These are phyloP conservation scores for Albizia julibrissin DNA, from an alignment of 306 rosid species.

Conservation along the genomic window DNA sequence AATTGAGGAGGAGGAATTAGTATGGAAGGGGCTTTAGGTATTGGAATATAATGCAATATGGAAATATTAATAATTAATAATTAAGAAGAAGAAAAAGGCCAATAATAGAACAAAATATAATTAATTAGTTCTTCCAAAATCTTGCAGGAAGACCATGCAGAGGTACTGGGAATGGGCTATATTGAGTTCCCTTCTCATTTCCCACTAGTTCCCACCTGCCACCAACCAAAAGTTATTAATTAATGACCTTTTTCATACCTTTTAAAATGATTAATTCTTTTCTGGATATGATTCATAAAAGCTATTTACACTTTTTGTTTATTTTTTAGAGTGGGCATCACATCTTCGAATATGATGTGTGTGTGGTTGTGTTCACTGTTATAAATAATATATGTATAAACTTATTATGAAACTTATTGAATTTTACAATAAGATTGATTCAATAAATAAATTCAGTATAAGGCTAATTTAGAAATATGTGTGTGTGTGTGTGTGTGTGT, in stretches of 20 bases:
- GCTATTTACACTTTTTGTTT: no score
- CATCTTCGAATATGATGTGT: neutral
- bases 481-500: no score
- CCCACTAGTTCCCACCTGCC: conserved; percentile 86
- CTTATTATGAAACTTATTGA: neutral
- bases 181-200: conserved; percentile 63
- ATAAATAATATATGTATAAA: no score
- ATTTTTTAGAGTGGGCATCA: neutral
- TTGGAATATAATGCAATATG: conserved; percentile 19
- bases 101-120: no score
- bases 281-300: no score
- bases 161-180: no score
- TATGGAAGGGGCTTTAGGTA: neutral
- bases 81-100: no score
- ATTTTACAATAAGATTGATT: no score
- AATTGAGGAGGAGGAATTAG: neutral
- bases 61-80: neutral
- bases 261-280: neutral
- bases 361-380: no score
- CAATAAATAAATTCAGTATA: no score
- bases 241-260: neutral
- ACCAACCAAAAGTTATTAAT: conserved; percentile 13
- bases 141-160: conserved; percentile 70
- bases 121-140: no score
- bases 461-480: no score